These are phyloP conservation scores for Licmophora abbreviata DNA, from an alignment of 108 stramenopile species.

Conservation along the genomic window DNA sequence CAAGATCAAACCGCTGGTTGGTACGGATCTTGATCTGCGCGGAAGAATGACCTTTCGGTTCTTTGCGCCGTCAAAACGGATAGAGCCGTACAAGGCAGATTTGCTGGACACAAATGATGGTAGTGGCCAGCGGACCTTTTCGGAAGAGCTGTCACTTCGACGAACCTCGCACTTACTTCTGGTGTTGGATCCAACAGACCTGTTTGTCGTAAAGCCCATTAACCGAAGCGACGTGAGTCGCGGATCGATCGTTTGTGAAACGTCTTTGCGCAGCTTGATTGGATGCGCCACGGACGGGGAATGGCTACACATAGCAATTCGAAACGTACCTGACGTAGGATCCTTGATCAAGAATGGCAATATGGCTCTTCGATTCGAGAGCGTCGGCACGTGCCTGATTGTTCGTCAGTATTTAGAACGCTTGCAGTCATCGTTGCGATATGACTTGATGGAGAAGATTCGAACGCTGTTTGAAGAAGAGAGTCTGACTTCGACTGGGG, in stretches of 20 bases:
- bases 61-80: not conserved
- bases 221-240: slow-evolving; percentile 27
- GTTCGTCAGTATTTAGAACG: slow-evolving; percentile 64
- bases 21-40: slow-evolving; percentile 60
- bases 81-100: not conserved
- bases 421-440: slow-evolving; percentile 21
- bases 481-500: not conserved
- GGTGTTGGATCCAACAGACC: slow-evolving; percentile 62
- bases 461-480: slow-evolving; percentile 3
- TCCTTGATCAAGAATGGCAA: slow-evolving; percentile 58
- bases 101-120: not conserved
- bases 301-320: slow-evolving; percentile 61
- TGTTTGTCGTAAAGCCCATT: slow-evolving; percentile 43
- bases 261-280: slow-evolving; percentile 54
- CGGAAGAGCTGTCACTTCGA: slow-evolving; percentile 7
- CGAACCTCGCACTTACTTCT: slow-evolving; percentile 7
- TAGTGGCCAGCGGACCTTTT: not conserved
- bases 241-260: slow-evolving; percentile 36
- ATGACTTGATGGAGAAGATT: slow-evolving; percentile 13
- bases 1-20: slow-evolving; percentile 22
- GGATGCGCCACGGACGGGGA: slow-evolving; percentile 56
- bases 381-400: slow-evolving; percentile 28
- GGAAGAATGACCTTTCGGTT: slow-evolving; percentile 65
- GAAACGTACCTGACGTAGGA: slow-evolving; percentile 23
- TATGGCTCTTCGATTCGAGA: slow-evolving; percentile 62